phyloP scores from a whole-genome alignment of 139 green algal genomes.

The Closterium sp. region DNA sequence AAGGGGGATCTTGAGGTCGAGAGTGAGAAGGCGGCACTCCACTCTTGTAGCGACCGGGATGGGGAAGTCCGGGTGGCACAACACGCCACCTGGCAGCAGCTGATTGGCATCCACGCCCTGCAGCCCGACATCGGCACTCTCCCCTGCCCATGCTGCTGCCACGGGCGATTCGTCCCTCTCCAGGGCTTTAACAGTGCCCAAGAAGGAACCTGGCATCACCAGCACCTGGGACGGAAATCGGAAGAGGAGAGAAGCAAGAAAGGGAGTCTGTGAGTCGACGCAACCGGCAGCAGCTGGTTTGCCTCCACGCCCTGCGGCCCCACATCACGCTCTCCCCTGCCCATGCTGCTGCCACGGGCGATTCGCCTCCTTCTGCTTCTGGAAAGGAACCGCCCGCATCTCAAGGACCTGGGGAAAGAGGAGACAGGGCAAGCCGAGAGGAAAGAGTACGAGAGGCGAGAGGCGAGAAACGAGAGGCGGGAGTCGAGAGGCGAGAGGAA shows the following conservation, averaged over 20 bases:
- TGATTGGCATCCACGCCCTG: constrained; percentile 57
- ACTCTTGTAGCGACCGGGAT: constrained; percentile 68
- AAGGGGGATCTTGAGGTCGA: constrained; percentile 78
- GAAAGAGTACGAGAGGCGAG: no score
- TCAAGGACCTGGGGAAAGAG: constrained; percentile 61
- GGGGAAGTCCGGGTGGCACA: constrained; percentile 76
- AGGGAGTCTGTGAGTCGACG: no score
- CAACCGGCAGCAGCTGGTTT: constrained; percentile 45
- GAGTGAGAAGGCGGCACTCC: constrained; percentile 72
- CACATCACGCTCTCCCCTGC: constrained; percentile 78
- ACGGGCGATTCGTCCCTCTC: constrained; percentile 31
- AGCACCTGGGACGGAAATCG: constrained; percentile 53
- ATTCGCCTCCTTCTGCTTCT: constrained; percentile 44
- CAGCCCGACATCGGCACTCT: constrained; percentile 76
- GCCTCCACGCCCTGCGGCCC: constrained; percentile 64
- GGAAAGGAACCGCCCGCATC: constrained; percentile 62
- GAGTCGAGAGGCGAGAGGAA: no score
- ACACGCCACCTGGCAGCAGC: constrained; percentile 59
- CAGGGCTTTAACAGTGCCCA: constrained; percentile 59
- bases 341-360: constrained; percentile 55
- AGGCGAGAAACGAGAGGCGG: no score
- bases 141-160: constrained; percentile 69
- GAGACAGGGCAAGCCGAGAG: neutral
- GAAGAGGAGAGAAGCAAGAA: neutral
- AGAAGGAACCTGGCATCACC: constrained; percentile 65